Evolutionary conservation across 768 basidiomycete species (phyloP), one percentile per base, ranked within the genome.

Genomic region (Lactarius vividus): DNA sequence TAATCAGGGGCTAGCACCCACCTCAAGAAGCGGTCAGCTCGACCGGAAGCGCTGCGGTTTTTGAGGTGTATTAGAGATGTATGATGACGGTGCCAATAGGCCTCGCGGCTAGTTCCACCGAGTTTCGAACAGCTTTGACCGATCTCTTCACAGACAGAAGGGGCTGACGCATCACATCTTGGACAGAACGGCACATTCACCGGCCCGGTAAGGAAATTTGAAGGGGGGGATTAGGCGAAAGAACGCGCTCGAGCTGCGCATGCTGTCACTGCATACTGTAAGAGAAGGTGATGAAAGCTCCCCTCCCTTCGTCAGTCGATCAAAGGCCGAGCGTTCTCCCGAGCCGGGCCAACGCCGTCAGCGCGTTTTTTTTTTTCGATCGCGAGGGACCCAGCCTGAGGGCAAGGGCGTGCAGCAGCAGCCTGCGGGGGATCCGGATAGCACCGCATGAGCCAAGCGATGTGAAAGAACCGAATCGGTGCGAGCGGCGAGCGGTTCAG

Each of bases 311-410:
- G 49, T 28, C 49, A 28, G 49, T 52, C 49, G 49, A 52, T 52
- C 49, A 52, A 26, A 26, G 23, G 26, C 49, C 49, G 26, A n/a
- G 42, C n/a, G 49, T 49, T 15, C 26, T 26, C 26, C 13, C 23
- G 26, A 26, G 26, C 49, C 26, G 26, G 49, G 49, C 49, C 49
- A 52, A 52, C 49, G 49, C 49, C 49, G 2, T 26, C 49, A 52
- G 49, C 49, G 49, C 49, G 49, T 52, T 52, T 52, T 39, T 39
- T 39, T 37, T 39, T 13, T 0, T 23, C 49, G 49, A 52, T 52
- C 49, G 49, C n/a, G 49, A 52, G 49, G 46, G 46, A n/a, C 44
- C 42, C n/a, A 15, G 46, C 46, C 46, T 49, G 46, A 49, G 46
- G 46, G 49, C n/a, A 52, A 26, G 49, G 49, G 49, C 26, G 49